A percentile compares a stretch with the other conserved stretches of the same genome.
Conservation (phyloP, 495 filamentous ascomycete genomes). For the Hypoxylon lienhwacheense region DNA sequence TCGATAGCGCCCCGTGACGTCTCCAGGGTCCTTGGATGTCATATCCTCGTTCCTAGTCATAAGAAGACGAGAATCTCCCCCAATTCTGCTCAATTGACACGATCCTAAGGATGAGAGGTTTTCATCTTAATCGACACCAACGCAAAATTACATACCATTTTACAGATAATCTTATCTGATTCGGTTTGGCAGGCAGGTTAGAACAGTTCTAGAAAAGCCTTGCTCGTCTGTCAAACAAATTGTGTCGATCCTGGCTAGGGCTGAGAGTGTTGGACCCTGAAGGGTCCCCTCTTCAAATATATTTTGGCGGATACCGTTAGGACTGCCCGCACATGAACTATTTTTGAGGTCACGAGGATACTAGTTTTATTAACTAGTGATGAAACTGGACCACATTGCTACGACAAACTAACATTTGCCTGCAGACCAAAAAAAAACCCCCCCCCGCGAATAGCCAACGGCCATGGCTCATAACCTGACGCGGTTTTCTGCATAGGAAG, state of each 20-base stretch:
- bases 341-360: constrained; percentile 15
- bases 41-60: not conserved
- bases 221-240: constrained; percentile 6
- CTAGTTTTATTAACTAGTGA: constrained; percentile 13
- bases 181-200: not conserved
- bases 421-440: too few species aligned
- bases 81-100: constrained; percentile 1
- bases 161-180: too few species aligned
- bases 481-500: not conserved
- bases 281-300: constrained; percentile 13
- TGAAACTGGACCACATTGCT: not conserved
- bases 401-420: too few species aligned
- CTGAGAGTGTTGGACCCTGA: constrained; percentile 17
- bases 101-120: not conserved
- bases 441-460: not conserved
- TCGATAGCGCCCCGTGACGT: constrained; percentile 1
- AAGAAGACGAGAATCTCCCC: not conserved
- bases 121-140: not conserved
- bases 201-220: constrained; percentile 8
- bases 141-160: too few species aligned
- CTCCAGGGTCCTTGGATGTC: constrained; percentile 13
- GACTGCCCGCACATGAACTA: not conserved
- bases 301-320: not conserved
- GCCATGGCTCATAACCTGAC: not conserved
- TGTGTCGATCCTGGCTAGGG: constrained; percentile 12